phyloP scores from a whole-genome alignment of 1,284 basidiomycete species.

The Papiliotrema flavescens region DNA sequence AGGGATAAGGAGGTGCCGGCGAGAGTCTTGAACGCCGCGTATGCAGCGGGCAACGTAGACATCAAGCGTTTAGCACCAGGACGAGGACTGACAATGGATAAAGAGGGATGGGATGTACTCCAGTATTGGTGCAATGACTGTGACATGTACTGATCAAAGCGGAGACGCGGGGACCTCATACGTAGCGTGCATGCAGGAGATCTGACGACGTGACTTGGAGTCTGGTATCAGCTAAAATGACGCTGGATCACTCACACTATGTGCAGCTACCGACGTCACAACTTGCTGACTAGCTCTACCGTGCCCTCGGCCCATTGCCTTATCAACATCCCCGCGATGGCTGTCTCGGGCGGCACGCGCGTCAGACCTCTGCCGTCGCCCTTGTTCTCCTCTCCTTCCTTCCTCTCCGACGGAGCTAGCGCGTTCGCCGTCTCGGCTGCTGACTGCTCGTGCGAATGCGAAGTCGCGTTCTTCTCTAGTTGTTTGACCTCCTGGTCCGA shows the following conservation, averaged over 20 bases:
- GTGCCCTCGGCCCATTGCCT: constrained; percentile 61
- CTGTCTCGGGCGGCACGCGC: constrained; percentile 63
- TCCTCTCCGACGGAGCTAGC: constrained; percentile 41
- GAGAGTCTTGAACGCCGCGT: background rate
- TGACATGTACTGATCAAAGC: background rate
- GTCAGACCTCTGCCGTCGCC: constrained; percentile 54
- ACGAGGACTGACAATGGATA: background rate
- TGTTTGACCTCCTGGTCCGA: constrained; percentile 59
- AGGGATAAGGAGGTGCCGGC: background rate
- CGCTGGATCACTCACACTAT: background rate
- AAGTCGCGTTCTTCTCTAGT: constrained; percentile 50
- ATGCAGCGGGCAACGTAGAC: background rate
- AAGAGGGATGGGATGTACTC: background rate
- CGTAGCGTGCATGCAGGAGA: background rate
- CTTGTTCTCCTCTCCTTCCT: constrained; percentile 20
- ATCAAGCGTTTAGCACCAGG: background rate
- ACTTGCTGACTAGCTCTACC: constrained; percentile 36
- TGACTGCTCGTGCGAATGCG: constrained; percentile 19
- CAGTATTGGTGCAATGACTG: background rate
- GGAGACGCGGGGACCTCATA: background rate
- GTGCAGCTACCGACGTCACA: constrained; percentile 8
- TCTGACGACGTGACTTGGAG: background rate
- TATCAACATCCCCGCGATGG: constrained; percentile 68
- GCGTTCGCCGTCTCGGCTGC: constrained; percentile 30
- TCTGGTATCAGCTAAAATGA: background rate